Evolutionary conservation across 164 flowering plant genomes (phyloP).

Genomic region (Paratinospora sagittata): DNA sequence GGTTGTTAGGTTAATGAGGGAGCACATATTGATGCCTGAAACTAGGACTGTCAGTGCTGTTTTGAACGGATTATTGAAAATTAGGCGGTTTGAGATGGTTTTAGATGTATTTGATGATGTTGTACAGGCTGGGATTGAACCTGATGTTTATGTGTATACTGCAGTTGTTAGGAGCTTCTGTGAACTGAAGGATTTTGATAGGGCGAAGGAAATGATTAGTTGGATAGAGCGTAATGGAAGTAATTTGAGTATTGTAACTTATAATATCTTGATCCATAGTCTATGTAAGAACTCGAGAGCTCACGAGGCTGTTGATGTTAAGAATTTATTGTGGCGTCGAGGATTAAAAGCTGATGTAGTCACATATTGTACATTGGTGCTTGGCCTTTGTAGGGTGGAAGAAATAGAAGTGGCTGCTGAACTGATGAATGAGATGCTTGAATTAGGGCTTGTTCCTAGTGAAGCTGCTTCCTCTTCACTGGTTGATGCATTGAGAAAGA

Average conservation of each 20-base stretch:
- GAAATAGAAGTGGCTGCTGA: constrained; percentile 36
- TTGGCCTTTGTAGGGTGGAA: constrained; percentile 56
- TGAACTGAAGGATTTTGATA: constrained; percentile 51
- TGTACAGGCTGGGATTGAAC: constrained; percentile 28
- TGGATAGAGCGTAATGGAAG: constrained; percentile 43
- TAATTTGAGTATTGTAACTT: constrained; percentile 44
- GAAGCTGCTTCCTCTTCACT: constrained; percentile 60
- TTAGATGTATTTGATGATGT: constrained; percentile 47
- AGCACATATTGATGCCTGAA: constrained; percentile 40
- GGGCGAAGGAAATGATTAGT: constrained; percentile 41
- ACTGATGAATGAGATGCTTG: constrained; percentile 64
- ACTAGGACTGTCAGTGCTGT: constrained; percentile 59
- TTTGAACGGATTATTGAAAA: constrained; percentile 50
- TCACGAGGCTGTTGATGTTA: constrained; percentile 60
- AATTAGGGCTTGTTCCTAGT: constrained; percentile 58
- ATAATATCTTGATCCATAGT: constrained; percentile 73
- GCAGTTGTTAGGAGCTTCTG: constrained; percentile 57
- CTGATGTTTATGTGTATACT: constrained; percentile 50
- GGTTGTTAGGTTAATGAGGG: constrained; percentile 42
- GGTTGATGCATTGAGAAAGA: constrained; percentile 66
- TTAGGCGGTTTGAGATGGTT: constrained; percentile 49
- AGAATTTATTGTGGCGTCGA: constrained; percentile 37
- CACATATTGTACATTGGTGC: constrained; percentile 65
- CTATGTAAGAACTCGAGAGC: constrained; percentile 53
- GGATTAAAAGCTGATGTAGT: constrained; percentile 62